phyloP scores from a whole-genome alignment of 2,329 filamentous ascomycete genomes.

The Phaeosphaeriaceae sp. region DNA sequence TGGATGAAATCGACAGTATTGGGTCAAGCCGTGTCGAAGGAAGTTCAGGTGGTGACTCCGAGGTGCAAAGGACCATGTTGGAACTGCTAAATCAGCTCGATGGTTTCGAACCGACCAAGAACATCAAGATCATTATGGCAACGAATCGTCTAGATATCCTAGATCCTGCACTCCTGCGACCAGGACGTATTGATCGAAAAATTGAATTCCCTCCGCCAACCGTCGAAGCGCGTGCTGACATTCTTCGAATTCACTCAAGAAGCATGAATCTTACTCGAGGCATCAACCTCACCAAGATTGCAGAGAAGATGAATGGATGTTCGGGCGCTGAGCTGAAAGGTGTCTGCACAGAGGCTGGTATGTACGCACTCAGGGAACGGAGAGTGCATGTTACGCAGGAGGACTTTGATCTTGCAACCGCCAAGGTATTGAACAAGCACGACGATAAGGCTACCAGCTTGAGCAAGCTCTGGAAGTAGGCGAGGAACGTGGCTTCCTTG shows the following conservation, averaged over 20 bases:
- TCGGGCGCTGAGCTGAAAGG: slow-evolving; percentile 97
- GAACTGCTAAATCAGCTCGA: slow-evolving; percentile 98
- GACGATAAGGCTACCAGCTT: slow-evolving; percentile 96
- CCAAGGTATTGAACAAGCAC: slow-evolving; percentile 99
- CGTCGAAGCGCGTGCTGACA: slow-evolving; percentile 94
- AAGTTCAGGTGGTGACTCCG: slow-evolving; percentile 92
- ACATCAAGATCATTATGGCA: slow-evolving; percentile 99
- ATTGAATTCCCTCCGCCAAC: slow-evolving; percentile 98
- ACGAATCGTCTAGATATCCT: slow-evolving; percentile 98
- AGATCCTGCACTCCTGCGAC: slow-evolving; percentile 90
- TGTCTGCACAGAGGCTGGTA: slow-evolving; percentile 97
- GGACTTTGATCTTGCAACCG: slow-evolving; percentile 97
- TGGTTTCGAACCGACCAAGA: slow-evolving; percentile 98
- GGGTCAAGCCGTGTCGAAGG: slow-evolving; percentile 96
- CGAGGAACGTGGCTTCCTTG: not conserved
- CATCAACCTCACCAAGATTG: slow-evolving; percentile 97
- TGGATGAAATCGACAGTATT: slow-evolving; percentile 99
- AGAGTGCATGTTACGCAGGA: slow-evolving; percentile 98
- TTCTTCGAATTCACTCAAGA: slow-evolving; percentile 94
- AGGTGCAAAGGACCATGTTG: slow-evolving; percentile 98
- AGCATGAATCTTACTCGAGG: slow-evolving; percentile 99
- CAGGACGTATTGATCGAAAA: slow-evolving; percentile 97
- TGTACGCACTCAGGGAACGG: slow-evolving; percentile 95
- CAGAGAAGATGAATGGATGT: slow-evolving; percentile 99
- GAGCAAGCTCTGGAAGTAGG: slow-evolving; percentile 83